These are phyloP conservation scores for Daldinia grandis DNA, from an alignment of 495 filamentous ascomycete genomes.

Conservation along the genomic window DNA sequence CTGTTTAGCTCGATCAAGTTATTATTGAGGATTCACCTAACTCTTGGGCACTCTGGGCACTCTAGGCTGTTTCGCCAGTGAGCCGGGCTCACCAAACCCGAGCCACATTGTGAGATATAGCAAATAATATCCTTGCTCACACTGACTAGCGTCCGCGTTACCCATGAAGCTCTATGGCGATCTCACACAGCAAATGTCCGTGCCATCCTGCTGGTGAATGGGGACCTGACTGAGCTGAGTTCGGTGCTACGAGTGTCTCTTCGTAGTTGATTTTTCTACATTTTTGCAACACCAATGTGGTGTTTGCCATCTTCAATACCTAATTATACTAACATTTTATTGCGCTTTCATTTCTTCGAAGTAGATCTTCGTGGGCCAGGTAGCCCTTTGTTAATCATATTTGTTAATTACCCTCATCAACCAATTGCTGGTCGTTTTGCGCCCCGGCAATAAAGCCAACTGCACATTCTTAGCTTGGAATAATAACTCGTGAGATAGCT, in stretches of 20 bases:
- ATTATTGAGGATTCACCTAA: background rate
- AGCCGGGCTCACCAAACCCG: background rate
- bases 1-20: background rate
- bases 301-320: slow-evolving; percentile 3
- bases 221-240: background rate
- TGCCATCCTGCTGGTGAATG: slow-evolving; percentile 14
- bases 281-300: slow-evolving; percentile 1
- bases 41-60: too few relatives aligned
- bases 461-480: background rate
- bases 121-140: slow-evolving; percentile 28
- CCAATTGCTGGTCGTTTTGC: slow-evolving; percentile 7
- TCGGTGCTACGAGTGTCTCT: background rate
- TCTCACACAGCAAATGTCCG: slow-evolving; percentile 30
- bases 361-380: slow-evolving; percentile 48
- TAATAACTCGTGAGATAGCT: background rate
- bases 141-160: slow-evolving; percentile 26
- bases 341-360: slow-evolving; percentile 43
- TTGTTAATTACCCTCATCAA: slow-evolving; percentile 17
- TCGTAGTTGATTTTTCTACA: slow-evolving; percentile 8
- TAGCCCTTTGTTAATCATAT: slow-evolving; percentile 29
- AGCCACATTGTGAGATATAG: slow-evolving; percentile 8
- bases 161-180: slow-evolving; percentile 34
- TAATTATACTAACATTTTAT: slow-evolving; percentile 14
- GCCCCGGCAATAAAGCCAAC: background rate
- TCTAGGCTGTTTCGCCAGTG: background rate